Evolutionary conservation across 2,329 filamentous ascomycete species (phyloP), one percentile per base, ranked within the genome.

Genomic region (Diaporthe sp.): DNA sequence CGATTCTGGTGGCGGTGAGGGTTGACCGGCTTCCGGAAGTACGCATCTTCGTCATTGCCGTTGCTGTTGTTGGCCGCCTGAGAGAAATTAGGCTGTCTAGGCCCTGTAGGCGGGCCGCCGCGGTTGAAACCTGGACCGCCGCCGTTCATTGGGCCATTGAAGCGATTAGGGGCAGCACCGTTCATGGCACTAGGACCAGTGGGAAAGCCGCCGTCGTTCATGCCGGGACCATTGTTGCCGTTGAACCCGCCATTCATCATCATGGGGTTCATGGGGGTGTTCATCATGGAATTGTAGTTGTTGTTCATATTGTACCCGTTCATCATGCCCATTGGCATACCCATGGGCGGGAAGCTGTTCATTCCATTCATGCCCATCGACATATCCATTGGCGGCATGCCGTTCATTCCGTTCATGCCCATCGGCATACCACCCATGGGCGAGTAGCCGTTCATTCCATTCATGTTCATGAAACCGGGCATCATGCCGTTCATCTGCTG

Each of bases 21-120:
- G 82, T 99, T 99, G 77, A 98, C 94, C 0, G 97, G 97, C 84
- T 98, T 96, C 75, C 97, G 91, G 83, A 98, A 97, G 85, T 99
- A 99, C 9, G 97, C 94, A 76, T 95, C 95, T 75, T 98, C 95
- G 74, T 97, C 95, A 78, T 78, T 78, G 46, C 78, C 79, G 77
- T 79, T 82, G 73, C 82, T 84, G 75, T 82, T 83, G 72, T 82
- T 83, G 61, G 79, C 78, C 71, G 68, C 78, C 65, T 65, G 65
- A 25, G 42, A 31, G 74, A 76, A 76, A 55, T 65, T 72, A 46
- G 73, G 68, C 28, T 72, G 67, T 77, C 79, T 71, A 12, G 76
- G 76, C 19, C 76, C 76, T 1, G 73, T 77, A 42, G 76, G 76
- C 31, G 73, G 76, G 31, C 77, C 78, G 57, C 70, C 75, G n/a